Evolutionary conservation across 2,329 filamentous ascomycete species (phyloP).

Genomic region (Botrytis medusae): DNA sequence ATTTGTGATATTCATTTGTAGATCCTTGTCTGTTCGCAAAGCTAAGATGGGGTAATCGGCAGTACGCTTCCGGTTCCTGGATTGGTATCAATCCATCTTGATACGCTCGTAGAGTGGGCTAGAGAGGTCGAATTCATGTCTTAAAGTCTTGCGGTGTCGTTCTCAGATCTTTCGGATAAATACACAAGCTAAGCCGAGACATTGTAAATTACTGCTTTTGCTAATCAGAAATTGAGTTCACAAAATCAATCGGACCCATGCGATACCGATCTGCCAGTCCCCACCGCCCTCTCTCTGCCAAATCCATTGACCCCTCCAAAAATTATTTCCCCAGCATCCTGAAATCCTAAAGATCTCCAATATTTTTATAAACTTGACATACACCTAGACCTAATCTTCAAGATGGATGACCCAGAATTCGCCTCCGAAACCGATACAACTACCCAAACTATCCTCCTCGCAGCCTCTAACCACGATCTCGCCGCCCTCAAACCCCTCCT

Average conservation of each 20-base stretch:
- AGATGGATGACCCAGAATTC: conserved; percentile 38
- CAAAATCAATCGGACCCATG: background rate
- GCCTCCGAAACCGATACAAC: conserved; percentile 29
- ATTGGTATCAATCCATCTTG: background rate
- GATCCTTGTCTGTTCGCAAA: background rate
- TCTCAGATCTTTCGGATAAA: background rate
- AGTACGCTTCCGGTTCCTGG: background rate
- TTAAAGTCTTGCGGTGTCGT: background rate
- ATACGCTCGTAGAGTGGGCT: background rate
- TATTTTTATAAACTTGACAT: background rate
- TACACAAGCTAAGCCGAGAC: background rate
- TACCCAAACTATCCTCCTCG: conserved; percentile 62
- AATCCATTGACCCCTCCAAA: conserved; percentile 12
- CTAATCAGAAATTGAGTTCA: background rate
- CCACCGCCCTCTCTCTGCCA: background rate
- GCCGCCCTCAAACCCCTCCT: conserved; percentile 38
- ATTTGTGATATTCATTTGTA: background rate
- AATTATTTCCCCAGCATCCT: background rate
- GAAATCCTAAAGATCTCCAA: background rate
- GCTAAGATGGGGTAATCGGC: background rate
- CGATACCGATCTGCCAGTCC: background rate
- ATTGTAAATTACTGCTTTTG: background rate
- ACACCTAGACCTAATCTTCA: background rate
- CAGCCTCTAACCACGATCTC: conserved; percentile 60
- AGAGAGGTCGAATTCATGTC: background rate